Conservation (phyloP, 2,329 filamentous ascomycete species). For the Balansia obtecta region DNA sequence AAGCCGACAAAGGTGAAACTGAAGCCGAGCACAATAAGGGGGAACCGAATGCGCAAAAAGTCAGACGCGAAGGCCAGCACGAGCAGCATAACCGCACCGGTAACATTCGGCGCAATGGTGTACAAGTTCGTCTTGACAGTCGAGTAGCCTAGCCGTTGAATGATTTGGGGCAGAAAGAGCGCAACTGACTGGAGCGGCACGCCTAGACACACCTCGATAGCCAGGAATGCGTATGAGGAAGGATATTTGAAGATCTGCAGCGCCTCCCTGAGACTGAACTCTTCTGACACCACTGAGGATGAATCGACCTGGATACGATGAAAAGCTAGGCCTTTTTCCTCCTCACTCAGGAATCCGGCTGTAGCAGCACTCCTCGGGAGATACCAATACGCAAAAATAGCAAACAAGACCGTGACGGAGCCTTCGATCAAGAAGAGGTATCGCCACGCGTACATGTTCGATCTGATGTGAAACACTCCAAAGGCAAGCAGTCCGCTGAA, state of each 20-base stretch:
- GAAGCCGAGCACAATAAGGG: slow-evolving; percentile 64
- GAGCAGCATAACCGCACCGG: slow-evolving; percentile 59
- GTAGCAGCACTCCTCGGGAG: slow-evolving; percentile 52
- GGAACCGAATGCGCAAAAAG: slow-evolving; percentile 51
- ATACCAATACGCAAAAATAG: slow-evolving; percentile 55
- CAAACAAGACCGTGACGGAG: slow-evolving; percentile 44
- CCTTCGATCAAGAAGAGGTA: slow-evolving; percentile 44
- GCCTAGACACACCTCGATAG: slow-evolving; percentile 46
- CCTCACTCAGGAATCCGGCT: slow-evolving; percentile 51
- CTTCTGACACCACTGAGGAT: slow-evolving; percentile 46
- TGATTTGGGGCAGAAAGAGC: slow-evolving; percentile 44
- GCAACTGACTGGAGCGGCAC: slow-evolving; percentile 43
- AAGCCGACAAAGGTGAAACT: slow-evolving; percentile 65
- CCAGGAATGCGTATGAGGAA: slow-evolving; percentile 34
- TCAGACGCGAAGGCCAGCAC: slow-evolving; percentile 63
- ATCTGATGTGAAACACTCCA: slow-evolving; percentile 34
- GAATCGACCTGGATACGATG: slow-evolving; percentile 66
- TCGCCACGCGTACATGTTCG: slow-evolving; percentile 29
- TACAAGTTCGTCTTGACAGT: slow-evolving; percentile 60
- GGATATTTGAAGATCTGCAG: slow-evolving; percentile 39
- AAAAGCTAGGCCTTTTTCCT: slow-evolving; percentile 56
- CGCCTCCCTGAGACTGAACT: slow-evolving; percentile 37
- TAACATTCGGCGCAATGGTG: slow-evolving; percentile 69
- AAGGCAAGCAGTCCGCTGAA: slow-evolving; percentile 35
- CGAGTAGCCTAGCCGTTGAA: slow-evolving; percentile 33